Evolutionary conservation across 1,284 basidiomycete genomes (phyloP), one percentile per base, ranked within the genome.

Genomic region (Tilletia caries): DNA sequence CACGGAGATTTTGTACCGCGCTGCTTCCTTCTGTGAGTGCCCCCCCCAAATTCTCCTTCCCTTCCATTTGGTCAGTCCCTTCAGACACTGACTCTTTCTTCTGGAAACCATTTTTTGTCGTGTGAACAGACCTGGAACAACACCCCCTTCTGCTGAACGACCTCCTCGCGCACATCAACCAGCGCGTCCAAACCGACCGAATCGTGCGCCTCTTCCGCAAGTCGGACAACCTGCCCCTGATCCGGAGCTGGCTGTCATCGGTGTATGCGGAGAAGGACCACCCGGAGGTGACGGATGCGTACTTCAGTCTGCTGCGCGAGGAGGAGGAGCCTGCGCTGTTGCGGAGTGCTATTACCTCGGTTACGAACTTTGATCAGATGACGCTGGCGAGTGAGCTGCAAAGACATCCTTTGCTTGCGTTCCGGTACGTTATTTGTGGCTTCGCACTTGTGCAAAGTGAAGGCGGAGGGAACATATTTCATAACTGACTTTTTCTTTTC

Each of bases 311-410:
- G 41, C 87, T 98, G 68, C 98, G 98, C 73, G 96, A 99, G 84
- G 96, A 99, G 85, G 96, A 98, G 85, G 95, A 98, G 84, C 94
- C 93, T 86, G 93, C 95, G 84, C 97, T 95, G 0, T 88, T 98
- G 10, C 90, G 96, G 15, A 93, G 93, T 82, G 94, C 92, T 27
- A 93, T 98, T 73, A 95, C 98, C 85, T 93, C 92, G 83, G 95
- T 95, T 81, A 94, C 98, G 85, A 97, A 96, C 85, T 98, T 97
- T 86, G 93, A 98, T 85, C 92, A 92, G 73, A 89, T 95, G 75
- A 88, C 86, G 64, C 89, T 99, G 34, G 95, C 96, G 2, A 88
- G 89, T 77, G 88, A 92, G 64, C 85, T 99, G 70, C 92, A 97
- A 85, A 89, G 89, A 76, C 95, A 98, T 83, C 92, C 92, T 70